Evolutionary conservation across 106 monocot species (phyloP).

Genomic region (Narthecium ossifragum): DNA sequence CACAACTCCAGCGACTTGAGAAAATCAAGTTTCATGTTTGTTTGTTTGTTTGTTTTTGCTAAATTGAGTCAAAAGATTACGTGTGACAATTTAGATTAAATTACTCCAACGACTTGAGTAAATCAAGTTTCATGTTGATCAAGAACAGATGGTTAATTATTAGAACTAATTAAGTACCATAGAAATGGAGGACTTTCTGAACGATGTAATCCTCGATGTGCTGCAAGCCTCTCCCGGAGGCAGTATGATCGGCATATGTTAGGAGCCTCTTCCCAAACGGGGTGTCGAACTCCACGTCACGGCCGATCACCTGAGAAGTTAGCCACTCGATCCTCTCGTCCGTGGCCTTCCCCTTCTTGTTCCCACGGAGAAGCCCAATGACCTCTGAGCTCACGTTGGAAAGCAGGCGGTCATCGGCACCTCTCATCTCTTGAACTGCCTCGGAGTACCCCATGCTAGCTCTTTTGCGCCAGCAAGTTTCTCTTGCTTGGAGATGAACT

Average conservation of each 20-base stretch:
- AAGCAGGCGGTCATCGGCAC: neutral
- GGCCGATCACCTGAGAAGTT: slow-evolving; percentile 29
- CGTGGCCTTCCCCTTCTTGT: neutral
- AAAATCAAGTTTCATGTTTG: too few relatives aligned
- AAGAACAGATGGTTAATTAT: neutral
- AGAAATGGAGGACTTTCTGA: slow-evolving; percentile 37
- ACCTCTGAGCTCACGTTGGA: neutral
- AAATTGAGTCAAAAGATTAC: too few relatives aligned
- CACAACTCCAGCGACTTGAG: slow-evolving; percentile 28
- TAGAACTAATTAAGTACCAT: slow-evolving; percentile 25
- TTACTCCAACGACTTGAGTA: too few relatives aligned
- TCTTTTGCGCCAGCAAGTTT: too few relatives aligned
- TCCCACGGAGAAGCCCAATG: neutral
- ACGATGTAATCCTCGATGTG: slow-evolving; percentile 36
- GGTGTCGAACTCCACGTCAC: slow-evolving; percentile 18
- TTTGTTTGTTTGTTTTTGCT: too few relatives aligned
- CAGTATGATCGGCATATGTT: slow-evolving; percentile 46
- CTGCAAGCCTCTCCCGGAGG: slow-evolving; percentile 30
- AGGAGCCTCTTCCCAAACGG: slow-evolving; percentile 31
- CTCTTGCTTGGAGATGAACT: too few relatives aligned
- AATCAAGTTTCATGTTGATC: neutral
- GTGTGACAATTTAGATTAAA: neutral
- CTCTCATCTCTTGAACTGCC: neutral
- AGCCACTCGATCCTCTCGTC: slow-evolving; percentile 27
- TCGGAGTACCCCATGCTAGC: too few relatives aligned